Percentiles rank a stretch among this genome's conserved stretches.
phyloP scores from a whole-genome alignment of 208 protist genomes.

The Acanthamoeba royreba region DNA sequence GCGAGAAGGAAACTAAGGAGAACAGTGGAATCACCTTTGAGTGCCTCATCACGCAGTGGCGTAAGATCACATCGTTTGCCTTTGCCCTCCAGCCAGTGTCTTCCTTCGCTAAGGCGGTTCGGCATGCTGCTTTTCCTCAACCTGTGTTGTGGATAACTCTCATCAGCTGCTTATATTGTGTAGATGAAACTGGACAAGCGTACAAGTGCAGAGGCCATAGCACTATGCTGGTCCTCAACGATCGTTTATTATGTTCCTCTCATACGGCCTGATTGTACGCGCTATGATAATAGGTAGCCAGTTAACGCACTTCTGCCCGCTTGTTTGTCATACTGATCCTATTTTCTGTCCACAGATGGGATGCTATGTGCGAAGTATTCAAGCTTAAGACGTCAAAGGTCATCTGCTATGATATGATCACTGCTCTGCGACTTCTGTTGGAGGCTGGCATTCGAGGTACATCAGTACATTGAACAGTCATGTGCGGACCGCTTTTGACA shows the following conservation, averaged over 20 bases:
- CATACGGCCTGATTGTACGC: not conserved
- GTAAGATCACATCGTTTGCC: not conserved
- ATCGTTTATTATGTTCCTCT: constrained; percentile 10
- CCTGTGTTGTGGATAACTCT: not conserved
- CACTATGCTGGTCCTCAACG: not conserved
- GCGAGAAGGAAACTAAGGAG: not conserved
- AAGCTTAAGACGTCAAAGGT: not conserved
- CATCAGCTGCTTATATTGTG: not conserved
- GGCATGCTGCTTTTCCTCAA: not conserved
- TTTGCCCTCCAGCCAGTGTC: not conserved
- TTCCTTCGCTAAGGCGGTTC: not conserved
- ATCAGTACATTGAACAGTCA: not conserved
- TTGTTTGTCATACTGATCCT: not conserved
- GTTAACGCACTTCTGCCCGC: not conserved
- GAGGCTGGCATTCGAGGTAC: constrained; percentile 21
- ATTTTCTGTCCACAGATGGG: not conserved
- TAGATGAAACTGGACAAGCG: not conserved
- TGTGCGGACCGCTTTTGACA: not conserved
- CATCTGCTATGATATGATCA: constrained; percentile 29
- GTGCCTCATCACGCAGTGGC: not conserved
- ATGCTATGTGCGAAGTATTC: not conserved
- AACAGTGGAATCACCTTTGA: not conserved
- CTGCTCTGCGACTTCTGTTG: not conserved
- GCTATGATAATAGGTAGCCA: not conserved
- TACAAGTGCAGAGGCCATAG: not conserved